Evolutionary conservation across 1,284 basidiomycete genomes (phyloP).

Genomic region (Thelephora terrestris): DNA sequence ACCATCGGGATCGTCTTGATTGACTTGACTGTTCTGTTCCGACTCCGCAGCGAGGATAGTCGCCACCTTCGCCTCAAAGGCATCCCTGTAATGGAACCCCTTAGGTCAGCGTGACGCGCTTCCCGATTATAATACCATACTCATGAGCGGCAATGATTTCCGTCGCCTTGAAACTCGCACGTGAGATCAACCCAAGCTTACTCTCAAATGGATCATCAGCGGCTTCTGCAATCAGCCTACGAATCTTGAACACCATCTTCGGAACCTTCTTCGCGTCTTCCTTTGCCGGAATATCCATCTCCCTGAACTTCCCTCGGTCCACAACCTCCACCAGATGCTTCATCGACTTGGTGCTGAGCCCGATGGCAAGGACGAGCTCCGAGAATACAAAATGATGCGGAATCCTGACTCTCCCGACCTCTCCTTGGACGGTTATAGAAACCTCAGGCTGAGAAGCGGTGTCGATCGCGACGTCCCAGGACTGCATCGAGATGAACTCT

Average conservation of each 20-base stretch:
- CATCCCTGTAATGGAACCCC: constrained; percentile 33
- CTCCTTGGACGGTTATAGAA: constrained; percentile 43
- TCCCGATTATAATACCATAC: not conserved
- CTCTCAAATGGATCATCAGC: constrained; percentile 86
- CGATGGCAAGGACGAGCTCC: constrained; percentile 60
- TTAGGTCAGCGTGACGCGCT: too few species aligned
- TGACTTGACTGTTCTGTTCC: constrained; percentile 6
- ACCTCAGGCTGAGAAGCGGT: constrained; percentile 10
- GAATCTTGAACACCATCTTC: constrained; percentile 49
- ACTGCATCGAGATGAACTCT: constrained; percentile 60
- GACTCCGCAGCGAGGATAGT: constrained; percentile 40
- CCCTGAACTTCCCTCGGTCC: constrained; percentile 32
- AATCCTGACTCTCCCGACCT: constrained; percentile 65
- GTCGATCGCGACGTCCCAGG: constrained; percentile 36
- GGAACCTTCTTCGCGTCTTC: constrained; percentile 72
- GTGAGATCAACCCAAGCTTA: constrained; percentile 70
- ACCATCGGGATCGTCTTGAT: constrained; percentile 16
- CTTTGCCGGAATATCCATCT: constrained; percentile 45
- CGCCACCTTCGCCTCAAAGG: constrained; percentile 71
- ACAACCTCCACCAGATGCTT: constrained; percentile 53
- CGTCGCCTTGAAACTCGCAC: constrained; percentile 70
- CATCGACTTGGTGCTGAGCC: constrained; percentile 54
- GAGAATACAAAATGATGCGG: constrained; percentile 74
- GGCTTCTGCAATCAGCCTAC: constrained; percentile 66
- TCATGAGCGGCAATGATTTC: not conserved